A percentile compares a stretch with the other conserved stretches of the same genome.
Evolutionary conservation across 1,284 basidiomycete species (phyloP).

Genomic region (Marasmius sp.): DNA sequence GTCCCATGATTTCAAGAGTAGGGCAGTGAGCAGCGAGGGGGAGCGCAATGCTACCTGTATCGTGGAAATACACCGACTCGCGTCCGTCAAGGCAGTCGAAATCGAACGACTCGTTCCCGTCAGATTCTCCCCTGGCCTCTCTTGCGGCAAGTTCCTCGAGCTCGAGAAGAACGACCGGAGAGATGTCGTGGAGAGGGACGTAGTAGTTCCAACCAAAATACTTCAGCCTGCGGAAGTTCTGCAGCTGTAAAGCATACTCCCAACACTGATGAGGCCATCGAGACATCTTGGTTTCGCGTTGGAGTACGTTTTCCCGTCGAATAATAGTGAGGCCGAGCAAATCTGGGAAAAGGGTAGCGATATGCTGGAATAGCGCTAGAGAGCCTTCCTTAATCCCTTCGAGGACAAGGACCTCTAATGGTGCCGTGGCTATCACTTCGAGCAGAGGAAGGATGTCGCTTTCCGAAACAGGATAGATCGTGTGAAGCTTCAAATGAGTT

Average conservation of each 20-base stretch:
- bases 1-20: neutral
- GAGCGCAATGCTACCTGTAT: neutral
- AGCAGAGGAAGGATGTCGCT: neutral
- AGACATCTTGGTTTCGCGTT: neutral
- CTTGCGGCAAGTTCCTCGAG: neutral
- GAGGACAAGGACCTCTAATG: slow-evolving; percentile 1
- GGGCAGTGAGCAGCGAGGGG: neutral
- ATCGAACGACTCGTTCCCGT: neutral
- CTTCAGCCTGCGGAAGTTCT: neutral
- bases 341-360: slow-evolving; percentile 2
- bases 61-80: neutral
- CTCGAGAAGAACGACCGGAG: neutral
- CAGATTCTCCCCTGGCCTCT: no score
- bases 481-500: slow-evolving; percentile 4
- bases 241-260: slow-evolving; percentile 1
- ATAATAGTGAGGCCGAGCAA: slow-evolving; percentile 2
- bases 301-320: slow-evolving; percentile 1
- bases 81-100: neutral
- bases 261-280: slow-evolving; percentile 2
- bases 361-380: neutral
- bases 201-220: slow-evolving; percentile 6
- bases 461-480: neutral
- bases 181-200: neutral
- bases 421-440: neutral
- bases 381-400: slow-evolving; percentile 2